Conservation (phyloP, 148 eudicot species). For the Dysphania ambrosioides region DNA sequence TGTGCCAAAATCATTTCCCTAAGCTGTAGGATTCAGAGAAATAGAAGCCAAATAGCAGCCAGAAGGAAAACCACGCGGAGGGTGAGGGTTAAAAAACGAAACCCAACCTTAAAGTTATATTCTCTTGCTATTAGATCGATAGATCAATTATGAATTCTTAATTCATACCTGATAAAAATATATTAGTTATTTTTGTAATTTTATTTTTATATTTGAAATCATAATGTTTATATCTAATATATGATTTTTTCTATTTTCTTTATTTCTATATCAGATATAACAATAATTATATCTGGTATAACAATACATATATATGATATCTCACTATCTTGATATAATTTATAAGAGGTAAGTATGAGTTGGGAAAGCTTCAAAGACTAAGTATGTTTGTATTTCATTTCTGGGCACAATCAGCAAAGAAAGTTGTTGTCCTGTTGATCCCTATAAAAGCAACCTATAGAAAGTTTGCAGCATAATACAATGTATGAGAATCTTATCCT, state of each 20-base stretch:
- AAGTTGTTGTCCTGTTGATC: neutral
- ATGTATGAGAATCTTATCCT: neutral
- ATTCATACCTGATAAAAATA: no score
- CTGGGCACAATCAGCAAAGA: neutral
- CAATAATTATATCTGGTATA: no score
- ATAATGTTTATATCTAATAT: no score
- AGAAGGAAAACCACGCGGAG: neutral
- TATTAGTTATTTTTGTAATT: no score
- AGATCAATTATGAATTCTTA: neutral
- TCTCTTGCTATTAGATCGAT: neutral
- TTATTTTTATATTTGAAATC: no score
- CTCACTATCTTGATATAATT: no score
- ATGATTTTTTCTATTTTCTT: no score
- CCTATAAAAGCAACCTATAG: neutral
- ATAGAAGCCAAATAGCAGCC: neutral
- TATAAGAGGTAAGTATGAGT: no score
- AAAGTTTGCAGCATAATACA: neutral
- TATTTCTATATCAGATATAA: no score
- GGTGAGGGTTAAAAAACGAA: neutral
- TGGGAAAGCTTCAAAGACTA: no score
- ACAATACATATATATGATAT: no score
- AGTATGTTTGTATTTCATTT: neutral
- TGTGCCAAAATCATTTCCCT: no score
- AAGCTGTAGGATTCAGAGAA: neutral
- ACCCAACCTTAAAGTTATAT: neutral